A percentile compares a stretch with the other conserved stretches of the same genome.
phyloP scores from a whole-genome alignment of 1,284 basidiomycete genomes.

The Papiliotrema laurentii region DNA sequence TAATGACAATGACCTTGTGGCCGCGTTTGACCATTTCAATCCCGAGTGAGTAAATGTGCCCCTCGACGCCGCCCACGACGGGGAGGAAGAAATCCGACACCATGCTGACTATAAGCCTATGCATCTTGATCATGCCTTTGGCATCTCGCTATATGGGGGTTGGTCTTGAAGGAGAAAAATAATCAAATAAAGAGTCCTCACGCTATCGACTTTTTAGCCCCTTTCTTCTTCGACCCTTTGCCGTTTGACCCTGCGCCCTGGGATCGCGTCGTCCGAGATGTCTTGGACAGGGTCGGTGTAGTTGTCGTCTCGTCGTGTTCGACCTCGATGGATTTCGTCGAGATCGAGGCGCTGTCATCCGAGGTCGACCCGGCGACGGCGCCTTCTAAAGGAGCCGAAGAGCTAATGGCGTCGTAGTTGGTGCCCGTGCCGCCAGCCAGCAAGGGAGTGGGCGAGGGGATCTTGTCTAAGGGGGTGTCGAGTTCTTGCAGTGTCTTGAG shows the following conservation, averaged over 20 bases:
- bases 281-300: no score
- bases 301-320: no score
- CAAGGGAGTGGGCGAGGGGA: slow-evolving; percentile 19
- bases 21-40: slow-evolving; percentile 76
- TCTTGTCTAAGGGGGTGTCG: slow-evolving; percentile 12
- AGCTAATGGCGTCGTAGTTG: neutral
- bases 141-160: no score
- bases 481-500: slow-evolving; percentile 42
- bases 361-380: slow-evolving; percentile 1
- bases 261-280: neutral
- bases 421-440: slow-evolving; percentile 8
- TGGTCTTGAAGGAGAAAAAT: slow-evolving; percentile 1
- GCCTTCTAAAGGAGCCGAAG: neutral
- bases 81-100: slow-evolving; percentile 97
- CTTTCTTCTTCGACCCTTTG: slow-evolving; percentile 8
- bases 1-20: slow-evolving; percentile 92
- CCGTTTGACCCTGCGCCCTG: neutral
- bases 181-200: slow-evolving; percentile 3
- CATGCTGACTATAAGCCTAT: slow-evolving; percentile 55
- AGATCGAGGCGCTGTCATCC: slow-evolving; percentile 1
- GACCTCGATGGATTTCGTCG: slow-evolving; percentile 5
- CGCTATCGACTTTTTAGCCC: slow-evolving; percentile 9
- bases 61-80: slow-evolving; percentile 91
- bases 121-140: no score
- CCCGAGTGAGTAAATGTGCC: slow-evolving; percentile 88